Evolutionary conservation across 1,139 yeast genomes (phyloP), one percentile per base, ranked within the genome.

Genomic region (Hansenula lynferdii): DNA sequence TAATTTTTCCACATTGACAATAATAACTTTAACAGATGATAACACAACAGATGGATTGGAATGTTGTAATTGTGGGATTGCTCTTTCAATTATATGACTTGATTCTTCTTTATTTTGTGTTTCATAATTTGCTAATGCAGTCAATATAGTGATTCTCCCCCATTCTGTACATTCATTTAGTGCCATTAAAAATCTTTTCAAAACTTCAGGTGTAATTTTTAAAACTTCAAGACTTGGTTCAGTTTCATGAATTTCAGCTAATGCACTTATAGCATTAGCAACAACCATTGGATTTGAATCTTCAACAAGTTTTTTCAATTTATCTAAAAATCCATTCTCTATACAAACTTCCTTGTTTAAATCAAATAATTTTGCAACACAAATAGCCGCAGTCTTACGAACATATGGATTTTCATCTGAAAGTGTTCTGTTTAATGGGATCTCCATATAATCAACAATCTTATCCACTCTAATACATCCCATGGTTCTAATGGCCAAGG

Each of bases 91-190:
- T 40, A 94, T 87, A 57, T 86, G 92, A 48, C 75, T 79, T 3
- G 95, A 89, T 55, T 90, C 96, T 20, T 73, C 71, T 2, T 67
- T 58, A 38, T 72, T 75, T 3, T 54, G 48, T 0, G 85, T 69
- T 4, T 75, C 62, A 58, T 83, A 92, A 36, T 84, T 90, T 9
- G 87, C 72, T 48, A 94, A 65, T 1, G 96, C 89, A 2, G 86
- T 77, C 47, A 94, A 70, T 35, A 94, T 85, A 3, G 97, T 80
- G 49, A 92, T 85, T 56, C 98, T 76, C 7, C 98, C 98, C 99
- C 99, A 94, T 65, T 94, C 99, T 1, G 97, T 90, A 64, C 97
- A 92, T 64, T 94, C 99, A 61, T 90, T 90, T 49, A 94, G 70
- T 22, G 96, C 95, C 49, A 80, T 70, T 44, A 94, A 69, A 44